Base-by-base conservation (phyloP, 2,329 filamentous ascomycete species). In the Cytospora chrysosperma region DNA sequence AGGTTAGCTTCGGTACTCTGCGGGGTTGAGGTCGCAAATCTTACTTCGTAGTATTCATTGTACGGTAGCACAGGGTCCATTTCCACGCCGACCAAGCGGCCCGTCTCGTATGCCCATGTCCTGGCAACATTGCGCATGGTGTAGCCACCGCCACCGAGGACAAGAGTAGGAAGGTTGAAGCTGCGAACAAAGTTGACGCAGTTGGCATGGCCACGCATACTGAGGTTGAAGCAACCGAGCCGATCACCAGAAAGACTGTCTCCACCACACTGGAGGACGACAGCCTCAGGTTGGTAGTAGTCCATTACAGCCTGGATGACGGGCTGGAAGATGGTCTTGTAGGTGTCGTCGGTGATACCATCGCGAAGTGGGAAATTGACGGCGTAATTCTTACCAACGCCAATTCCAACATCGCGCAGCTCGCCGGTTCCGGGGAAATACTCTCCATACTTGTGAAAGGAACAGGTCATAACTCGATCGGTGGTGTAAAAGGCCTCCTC, bases 51-150 rank as follows among this genome's bases (percentile, higher is more conserved):
- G 76, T 98, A 98, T 79, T 98, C 94, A 68, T 97, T 98, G 76
- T 93, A 98, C 0, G 94, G 94, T 49, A 98, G 82, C n/a, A 91
- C 88, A 6, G 89, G 84, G 13, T 87, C 84, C 84, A 98, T 91
- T 32, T 91, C 84, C 65, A 93, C 87, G 30, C 91, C 91, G 24
- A 97, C 91, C 10, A 98, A 83, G 64, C 93, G 85, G 68, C 94
- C 94, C 1, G 95, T 99, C 78, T 99, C 95, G 74, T 94, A 96
- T 8, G 93, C 93, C 95, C 95, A 99, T 6, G 94, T 95, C 56
- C 95, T 90, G 21, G 95, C 94, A 13, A 99, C 95, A 69, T 99
- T 99, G 67, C 95, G 89, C 76, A 96, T 96, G 1, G 95, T 99
- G 78, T 99, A 99, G 55, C 95, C 95, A 67, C 95, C 95, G 19